Base-by-base conservation (phyloP, 2,329 filamentous ascomycete species). In the Aquanectria penicillioides region DNA sequence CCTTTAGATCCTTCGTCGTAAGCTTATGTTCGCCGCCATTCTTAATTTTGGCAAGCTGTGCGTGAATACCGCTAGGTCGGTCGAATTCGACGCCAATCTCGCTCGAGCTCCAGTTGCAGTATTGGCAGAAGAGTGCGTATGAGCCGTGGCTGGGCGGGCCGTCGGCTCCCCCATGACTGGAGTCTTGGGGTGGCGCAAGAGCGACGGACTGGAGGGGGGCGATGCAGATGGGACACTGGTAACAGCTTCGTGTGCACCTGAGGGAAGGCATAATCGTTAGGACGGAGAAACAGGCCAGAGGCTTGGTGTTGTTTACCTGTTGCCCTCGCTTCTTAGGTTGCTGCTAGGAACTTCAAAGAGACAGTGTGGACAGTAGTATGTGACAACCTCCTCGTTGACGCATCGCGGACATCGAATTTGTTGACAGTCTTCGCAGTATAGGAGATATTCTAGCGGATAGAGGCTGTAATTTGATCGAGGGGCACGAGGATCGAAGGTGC, bases 351-450 rank as follows among this genome's bases (percentile, higher is more conserved):
- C 94, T 77, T 99, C 95, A 71, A 99, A 98, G 56, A 99, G 79
- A 74, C 95, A 99, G 74, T 88, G 94, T 5, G 95, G 95, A 71
- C 95, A 99, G 77, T 92, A 99, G 83, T 93, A 97, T 51, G 92
- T 95, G 43, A 97, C 89, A 53, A 97, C 93, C 78, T 99, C 95
- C 73, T 99, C 95, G 43, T 89, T 86, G 51, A 96, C 91, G 72
- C 95, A 99, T 78, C 93, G 85, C 6, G 93, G 92, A 74, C 95
- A 99, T 67, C 95, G 91, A 62, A 98, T 97, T 76, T 97, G 91
- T 74, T 97, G 93, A 75, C 95, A 99, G 74, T 98, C 95, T 73
- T 97, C 94, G 80, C 95, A 99, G 80, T 97, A 99, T 34, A 98
- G 85, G 22, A 99, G 86, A 73, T 97, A 89, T 72, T 98, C 94